Conservation (phyloP, 495 filamentous ascomycete species). For the Baudoinia panamericana region DNA sequence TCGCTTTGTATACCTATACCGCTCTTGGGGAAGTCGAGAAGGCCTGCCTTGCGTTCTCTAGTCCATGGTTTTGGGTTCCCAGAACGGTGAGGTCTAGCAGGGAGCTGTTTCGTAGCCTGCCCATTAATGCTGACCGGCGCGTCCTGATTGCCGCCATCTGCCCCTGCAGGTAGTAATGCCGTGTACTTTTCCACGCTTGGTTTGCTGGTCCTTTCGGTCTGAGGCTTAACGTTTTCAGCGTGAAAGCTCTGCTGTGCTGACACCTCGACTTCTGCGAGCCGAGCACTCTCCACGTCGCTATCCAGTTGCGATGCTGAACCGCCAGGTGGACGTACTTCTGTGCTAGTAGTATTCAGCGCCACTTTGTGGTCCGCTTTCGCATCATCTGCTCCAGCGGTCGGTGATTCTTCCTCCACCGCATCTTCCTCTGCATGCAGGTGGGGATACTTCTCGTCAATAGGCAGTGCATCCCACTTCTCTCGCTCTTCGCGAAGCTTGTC, state of each 20-base stretch:
- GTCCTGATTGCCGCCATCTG: neutral
- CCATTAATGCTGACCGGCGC: neutral
- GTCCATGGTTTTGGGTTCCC: constrained; percentile 26
- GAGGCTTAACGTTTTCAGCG: neutral
- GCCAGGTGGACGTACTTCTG: too few relatives aligned
- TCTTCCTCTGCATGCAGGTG: constrained; percentile 10
- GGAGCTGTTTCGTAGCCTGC: neutral
- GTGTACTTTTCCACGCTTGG: neutral
- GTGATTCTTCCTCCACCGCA: constrained; percentile 8
- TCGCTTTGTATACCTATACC: constrained; percentile 66
- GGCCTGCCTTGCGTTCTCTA: constrained; percentile 40
- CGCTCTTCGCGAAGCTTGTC: constrained; percentile 42
- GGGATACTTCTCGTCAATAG: constrained; percentile 24
- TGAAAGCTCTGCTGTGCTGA: too few relatives aligned
- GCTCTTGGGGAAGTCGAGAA: constrained; percentile 55
- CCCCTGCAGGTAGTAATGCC: neutral
- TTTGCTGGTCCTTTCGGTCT: neutral
- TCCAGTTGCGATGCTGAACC: neutral
- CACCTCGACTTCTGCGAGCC: neutral
- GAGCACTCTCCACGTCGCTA: neutral
- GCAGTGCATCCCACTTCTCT: constrained; percentile 42
- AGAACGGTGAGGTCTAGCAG: neutral
- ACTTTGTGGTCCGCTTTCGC: neutral
- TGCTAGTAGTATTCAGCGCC: neutral
- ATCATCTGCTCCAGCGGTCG: neutral